Evolutionary conservation across 371 early-diverging fungal species (phyloP), one percentile per base, ranked within the genome.

Genomic region (Syncephalastrum contaminatum): DNA sequence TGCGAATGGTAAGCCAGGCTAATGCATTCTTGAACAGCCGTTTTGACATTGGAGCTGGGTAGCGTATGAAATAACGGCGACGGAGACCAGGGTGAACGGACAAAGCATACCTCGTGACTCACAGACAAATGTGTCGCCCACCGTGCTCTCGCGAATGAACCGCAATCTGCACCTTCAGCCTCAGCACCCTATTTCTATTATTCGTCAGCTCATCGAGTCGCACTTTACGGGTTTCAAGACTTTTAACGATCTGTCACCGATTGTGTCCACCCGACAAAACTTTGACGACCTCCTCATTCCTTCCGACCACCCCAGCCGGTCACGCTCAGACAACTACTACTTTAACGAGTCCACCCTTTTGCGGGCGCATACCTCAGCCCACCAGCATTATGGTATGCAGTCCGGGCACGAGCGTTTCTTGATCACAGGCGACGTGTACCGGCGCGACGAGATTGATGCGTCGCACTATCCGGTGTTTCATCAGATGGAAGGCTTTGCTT

Each of bases 381-480:
- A 98, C 66, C 96, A 98, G 63, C 71, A 86, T 13, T 79, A 92
- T 57, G 83, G 90, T 13, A 64, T 97, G 54, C 67, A 65, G 1
- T 72, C 73, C 2, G 77, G 76, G 0, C 47, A 53, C 1, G 62
- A 78, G 22, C 81, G 79, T 53, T 90, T 95, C 68, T 80, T 95
- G 39, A 82, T 96, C 21, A 87, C 89, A 16, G 98, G 95, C 15
- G 99, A 98, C 72, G 97, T 97, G 12, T 98, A 96, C 73, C 80
- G 99, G n/a, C 85, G 97, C 22, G 99, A 98, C 64, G 97, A 98
- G 67, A 94, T 98, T 60, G 97, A 98, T 63, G 71, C 86, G 2
- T 89, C 86, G 51, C 99, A 98, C 64, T 97, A 97, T 72, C 99
- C 99, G 0, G 93, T 93, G 3, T 98, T 98, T 65, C 99, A 98